phyloP scores from a whole-genome alignment of 1,284 basidiomycete species.

The Ceratorhiza oryzae-sativae region DNA sequence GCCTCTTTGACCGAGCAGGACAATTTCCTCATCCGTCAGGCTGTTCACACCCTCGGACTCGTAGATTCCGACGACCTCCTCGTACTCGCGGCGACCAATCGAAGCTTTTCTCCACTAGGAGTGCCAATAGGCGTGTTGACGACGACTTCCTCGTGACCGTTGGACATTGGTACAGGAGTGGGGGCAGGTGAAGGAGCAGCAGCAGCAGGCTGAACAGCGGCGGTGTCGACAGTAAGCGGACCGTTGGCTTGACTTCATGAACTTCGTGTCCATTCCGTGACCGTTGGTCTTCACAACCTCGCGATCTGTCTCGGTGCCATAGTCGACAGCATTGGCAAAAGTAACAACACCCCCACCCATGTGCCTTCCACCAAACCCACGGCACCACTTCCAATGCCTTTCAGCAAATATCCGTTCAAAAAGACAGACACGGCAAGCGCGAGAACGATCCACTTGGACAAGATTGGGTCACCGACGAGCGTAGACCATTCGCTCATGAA shows the following conservation, averaged over 20 bases:
- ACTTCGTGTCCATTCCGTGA: constrained; percentile 42
- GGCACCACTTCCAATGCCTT: constrained; percentile 62
- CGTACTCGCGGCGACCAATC: constrained; percentile 62
- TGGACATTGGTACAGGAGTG: background rate
- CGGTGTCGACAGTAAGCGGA: constrained; percentile 42
- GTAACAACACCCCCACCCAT: constrained; percentile 43
- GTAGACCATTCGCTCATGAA: constrained; percentile 95
- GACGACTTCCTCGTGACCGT: constrained; percentile 44
- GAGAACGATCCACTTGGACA: constrained; percentile 96
- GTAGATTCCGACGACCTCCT: constrained; percentile 86
- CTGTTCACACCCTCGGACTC: constrained; percentile 69
- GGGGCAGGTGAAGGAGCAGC: constrained; percentile 37
- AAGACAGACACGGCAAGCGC: constrained; percentile 86
- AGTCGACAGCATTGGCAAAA: constrained; percentile 54
- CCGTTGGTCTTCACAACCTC: constrained; percentile 50
- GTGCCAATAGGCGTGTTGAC: constrained; percentile 44
- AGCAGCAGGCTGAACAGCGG: constrained; percentile 48
- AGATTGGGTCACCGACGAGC: constrained; percentile 93
- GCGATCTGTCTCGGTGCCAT: constrained; percentile 44
- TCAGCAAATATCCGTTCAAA: constrained; percentile 93
- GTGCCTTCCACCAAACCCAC: constrained; percentile 41
- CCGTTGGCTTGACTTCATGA: constrained; percentile 29
- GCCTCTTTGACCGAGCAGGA: constrained; percentile 87
- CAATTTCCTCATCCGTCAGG: constrained; percentile 92
- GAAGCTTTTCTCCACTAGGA: constrained; percentile 43